Conservation (phyloP, 2,329 filamentous ascomycete genomes). For the Scleromitrula shiraiana region DNA sequence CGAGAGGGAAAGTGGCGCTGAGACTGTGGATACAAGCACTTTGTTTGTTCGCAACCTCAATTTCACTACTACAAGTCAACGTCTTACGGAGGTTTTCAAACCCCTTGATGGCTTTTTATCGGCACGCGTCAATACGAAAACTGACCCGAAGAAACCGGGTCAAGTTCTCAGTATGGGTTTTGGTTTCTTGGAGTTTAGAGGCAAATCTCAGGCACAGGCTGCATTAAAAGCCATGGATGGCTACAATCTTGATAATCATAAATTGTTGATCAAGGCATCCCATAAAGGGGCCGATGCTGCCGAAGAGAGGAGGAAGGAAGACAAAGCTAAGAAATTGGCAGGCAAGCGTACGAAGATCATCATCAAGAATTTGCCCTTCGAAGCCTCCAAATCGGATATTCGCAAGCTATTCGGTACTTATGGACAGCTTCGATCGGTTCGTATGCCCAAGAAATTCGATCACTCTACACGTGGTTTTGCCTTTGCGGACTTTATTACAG, state of each 20-base stretch:
- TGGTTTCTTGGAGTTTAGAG: slow-evolving; percentile 84
- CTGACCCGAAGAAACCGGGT: slow-evolving; percentile 81
- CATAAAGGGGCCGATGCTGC: slow-evolving; percentile 83
- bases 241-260: slow-evolving; percentile 77
- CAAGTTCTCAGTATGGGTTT: slow-evolving; percentile 95
- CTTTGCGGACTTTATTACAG: slow-evolving; percentile 91
- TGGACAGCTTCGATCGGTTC: slow-evolving; percentile 84
- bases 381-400: slow-evolving; percentile 88
- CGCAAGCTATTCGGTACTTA: slow-evolving; percentile 79
- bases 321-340: slow-evolving; percentile 72
- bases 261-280: slow-evolving; percentile 75
- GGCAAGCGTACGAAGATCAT: slow-evolving; percentile 82
- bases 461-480: slow-evolving; percentile 84
- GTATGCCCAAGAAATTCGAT: slow-evolving; percentile 93
- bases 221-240: slow-evolving; percentile 84
- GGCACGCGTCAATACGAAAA: slow-evolving; percentile 86
- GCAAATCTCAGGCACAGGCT: slow-evolving; percentile 67
- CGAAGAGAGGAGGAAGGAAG: slow-evolving; percentile 75
- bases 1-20: slow-evolving; percentile 43
- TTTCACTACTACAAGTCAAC: slow-evolving; percentile 75
- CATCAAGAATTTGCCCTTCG: slow-evolving; percentile 97
- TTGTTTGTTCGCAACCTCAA: slow-evolving; percentile 92
- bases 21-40: slow-evolving; percentile 62
- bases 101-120: slow-evolving; percentile 82
- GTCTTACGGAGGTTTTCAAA: slow-evolving; percentile 69